Base-by-base conservation (phyloP, 2,329 filamentous ascomycete species). In the Chaetomium strumarium region DNA sequence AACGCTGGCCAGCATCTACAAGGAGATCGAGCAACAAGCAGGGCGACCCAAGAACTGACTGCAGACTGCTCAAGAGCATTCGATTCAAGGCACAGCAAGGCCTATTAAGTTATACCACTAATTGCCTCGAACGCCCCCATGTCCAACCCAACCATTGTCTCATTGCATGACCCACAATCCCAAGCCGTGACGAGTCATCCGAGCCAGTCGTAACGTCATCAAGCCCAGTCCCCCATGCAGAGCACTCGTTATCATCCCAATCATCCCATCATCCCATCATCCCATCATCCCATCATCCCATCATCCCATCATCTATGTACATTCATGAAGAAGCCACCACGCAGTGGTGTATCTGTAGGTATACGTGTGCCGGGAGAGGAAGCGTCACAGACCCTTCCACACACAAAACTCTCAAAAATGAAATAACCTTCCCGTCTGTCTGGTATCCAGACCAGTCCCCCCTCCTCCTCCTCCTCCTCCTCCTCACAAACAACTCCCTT, bases 181-280 rank as follows among this genome's bases (percentile, higher is more conserved):
- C 19, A 49, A 44, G 50, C 31, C 53, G 30, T 52, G 53, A 56
- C 34, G n/a, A 47, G 43, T 56, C 50, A 56, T 56, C 29, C 52
- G 53, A 56, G 20, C 53, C 53, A 56, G 53, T 56, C 53, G 53
- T 56, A 50, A 55, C 50, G 53, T 53, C 53, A 51, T 56, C 50
- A 52, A 52, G 31, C 53, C 49, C 40, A 51, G 52, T n/a, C n/a
- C 38, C 34, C 34, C 37, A 30, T 42, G 46, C 37, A 49, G 34
- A 53, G 19, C n/a, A n/a, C n/a, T n/a, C n/a, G n/a, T n/a, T n/a
- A n/a, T n/a, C n/a, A n/a, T n/a, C n/a, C n/a, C n/a, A n/a, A n/a
- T n/a, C n/a, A n/a, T n/a, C 19, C 34, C 29, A 40, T 10, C n/a
- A 31, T 37, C 43, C 24, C 24, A 24, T 24, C 24, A 7, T 24